Percentiles rank a stretch among this genome's conserved stretches.
phyloP scores from a whole-genome alignment of 2,329 filamentous ascomycete genomes.

The Dichotomopilus funicola region DNA sequence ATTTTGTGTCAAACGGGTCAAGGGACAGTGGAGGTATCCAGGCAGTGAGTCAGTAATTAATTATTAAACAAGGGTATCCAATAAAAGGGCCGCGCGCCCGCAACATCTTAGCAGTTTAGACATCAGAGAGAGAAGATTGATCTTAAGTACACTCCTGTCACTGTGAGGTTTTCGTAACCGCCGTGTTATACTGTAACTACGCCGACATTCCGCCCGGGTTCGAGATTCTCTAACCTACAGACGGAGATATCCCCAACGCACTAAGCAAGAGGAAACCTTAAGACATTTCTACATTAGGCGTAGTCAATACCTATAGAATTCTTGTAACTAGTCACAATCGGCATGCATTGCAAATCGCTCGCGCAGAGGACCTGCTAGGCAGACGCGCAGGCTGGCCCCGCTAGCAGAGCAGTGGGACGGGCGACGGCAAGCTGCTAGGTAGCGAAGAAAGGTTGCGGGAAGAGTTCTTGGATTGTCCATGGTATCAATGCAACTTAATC shows the following conservation, averaged over 20 bases:
- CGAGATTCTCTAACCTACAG: not conserved
- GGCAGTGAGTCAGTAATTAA: not conserved
- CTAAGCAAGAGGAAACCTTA: not conserved
- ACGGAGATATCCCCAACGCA: not conserved
- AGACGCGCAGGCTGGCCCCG: too few species aligned
- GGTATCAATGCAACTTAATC: too few species aligned
- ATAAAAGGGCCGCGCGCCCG: too few species aligned
- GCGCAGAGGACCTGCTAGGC: too few species aligned
- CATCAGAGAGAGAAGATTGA: not conserved
- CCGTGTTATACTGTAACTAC: not conserved
- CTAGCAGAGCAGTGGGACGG: too few species aligned
- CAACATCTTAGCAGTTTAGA: too few species aligned
- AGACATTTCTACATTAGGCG: not conserved
- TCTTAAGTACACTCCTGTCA: not conserved
- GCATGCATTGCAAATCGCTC: too few species aligned
- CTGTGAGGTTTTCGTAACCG: not conserved
- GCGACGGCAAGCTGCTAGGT: too few species aligned
- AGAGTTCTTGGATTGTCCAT: too few species aligned
- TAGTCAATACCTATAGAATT: too few species aligned
- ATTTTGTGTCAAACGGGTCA: not conserved
- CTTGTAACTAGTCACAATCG: too few species aligned
- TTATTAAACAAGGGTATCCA: not conserved
- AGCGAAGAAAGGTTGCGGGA: too few species aligned
- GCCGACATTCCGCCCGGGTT: not conserved
- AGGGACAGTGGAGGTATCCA: not conserved